Percentiles rank a stretch among this genome's conserved stretches.
These are phyloP conservation scores for Nothopassalora personata DNA, from an alignment of 2,329 filamentous ascomycete species.

Conservation along the genomic window DNA sequence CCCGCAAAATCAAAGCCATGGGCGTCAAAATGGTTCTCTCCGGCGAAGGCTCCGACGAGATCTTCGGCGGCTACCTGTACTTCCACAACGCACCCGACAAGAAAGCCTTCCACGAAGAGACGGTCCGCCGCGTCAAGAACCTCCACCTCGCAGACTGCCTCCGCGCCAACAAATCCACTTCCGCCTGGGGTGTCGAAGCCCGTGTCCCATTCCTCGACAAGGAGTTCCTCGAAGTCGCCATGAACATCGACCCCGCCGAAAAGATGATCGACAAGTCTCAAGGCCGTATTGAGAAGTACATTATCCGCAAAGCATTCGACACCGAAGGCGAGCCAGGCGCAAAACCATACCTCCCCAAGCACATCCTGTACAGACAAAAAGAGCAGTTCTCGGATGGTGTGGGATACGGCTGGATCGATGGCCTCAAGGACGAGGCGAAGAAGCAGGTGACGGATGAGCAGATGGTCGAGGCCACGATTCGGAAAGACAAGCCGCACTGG, in stretches of 20 bases:
- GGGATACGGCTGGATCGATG: slow-evolving; percentile 98
- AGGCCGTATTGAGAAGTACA: slow-evolving; percentile 85
- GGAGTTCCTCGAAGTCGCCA: slow-evolving; percentile 84
- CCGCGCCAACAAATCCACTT: slow-evolving; percentile 97
- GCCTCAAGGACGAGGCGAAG: slow-evolving; percentile 90
- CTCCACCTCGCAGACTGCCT: slow-evolving; percentile 93
- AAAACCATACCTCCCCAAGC: slow-evolving; percentile 84
- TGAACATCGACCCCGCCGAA: slow-evolving; percentile 90
- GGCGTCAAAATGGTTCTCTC: slow-evolving; percentile 99
- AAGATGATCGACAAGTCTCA: slow-evolving; percentile 79
- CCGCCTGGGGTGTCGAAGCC: slow-evolving; percentile 95
- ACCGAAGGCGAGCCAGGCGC: slow-evolving; percentile 68
- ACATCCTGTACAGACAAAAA: slow-evolving; percentile 98
- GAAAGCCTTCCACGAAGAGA: slow-evolving; percentile 92
- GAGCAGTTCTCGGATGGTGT: slow-evolving; percentile 98
- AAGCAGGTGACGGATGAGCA: slow-evolving; percentile 88
- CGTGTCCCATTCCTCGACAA: slow-evolving; percentile 98
- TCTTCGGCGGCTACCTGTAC: slow-evolving; percentile 97
- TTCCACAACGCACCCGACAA: slow-evolving; percentile 92
- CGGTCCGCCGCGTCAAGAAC: slow-evolving; percentile 90
- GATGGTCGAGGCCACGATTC: slow-evolving; percentile 55
- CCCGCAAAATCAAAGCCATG: slow-evolving; percentile 98
- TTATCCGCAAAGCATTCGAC: slow-evolving; percentile 95
- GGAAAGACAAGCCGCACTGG: slow-evolving; percentile 97
- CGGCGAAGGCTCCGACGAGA: slow-evolving; percentile 95